Conservation (phyloP, 805 yeast genomes). For the Zygoascus tannicola region DNA sequence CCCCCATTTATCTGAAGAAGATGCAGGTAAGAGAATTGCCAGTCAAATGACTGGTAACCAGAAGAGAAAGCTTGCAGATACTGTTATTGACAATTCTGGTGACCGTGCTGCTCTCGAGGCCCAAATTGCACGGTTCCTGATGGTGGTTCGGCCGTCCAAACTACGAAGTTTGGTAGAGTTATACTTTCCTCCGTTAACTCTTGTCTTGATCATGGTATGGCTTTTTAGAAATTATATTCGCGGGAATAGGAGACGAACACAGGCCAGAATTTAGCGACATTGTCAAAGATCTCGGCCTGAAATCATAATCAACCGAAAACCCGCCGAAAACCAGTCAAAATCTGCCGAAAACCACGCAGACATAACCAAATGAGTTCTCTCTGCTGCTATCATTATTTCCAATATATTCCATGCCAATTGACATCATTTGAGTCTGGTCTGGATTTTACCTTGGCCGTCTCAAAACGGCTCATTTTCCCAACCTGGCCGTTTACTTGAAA, state of each 20-base stretch:
- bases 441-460: too few species aligned
- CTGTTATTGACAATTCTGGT: slow-evolving; percentile 54
- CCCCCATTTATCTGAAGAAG: slow-evolving; percentile 51
- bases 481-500: too few species aligned
- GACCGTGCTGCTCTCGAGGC: slow-evolving; percentile 36
- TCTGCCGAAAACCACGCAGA: too few species aligned
- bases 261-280: background rate
- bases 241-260: background rate
- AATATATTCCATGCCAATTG: too few species aligned
- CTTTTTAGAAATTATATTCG: background rate
- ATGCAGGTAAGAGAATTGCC: slow-evolving; percentile 60
- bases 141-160: slow-evolving; percentile 31
- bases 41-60: slow-evolving; percentile 65
- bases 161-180: slow-evolving; percentile 23
- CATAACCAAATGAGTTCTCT: too few species aligned
- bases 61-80: slow-evolving; percentile 52
- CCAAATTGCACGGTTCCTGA: slow-evolving; percentile 35
- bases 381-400: too few species aligned
- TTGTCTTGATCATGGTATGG: background rate
- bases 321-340: too few species aligned
- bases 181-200: slow-evolving; percentile 26
- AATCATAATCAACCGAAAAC: too few species aligned
- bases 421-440: too few species aligned
- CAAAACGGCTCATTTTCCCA: too few species aligned
- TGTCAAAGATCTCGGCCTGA: too few species aligned